Percentiles rank a stretch among this genome's conserved stretches.
These are phyloP conservation scores for Casuarina equisetifolia DNA, from an alignment of 306 rosid species.

Conservation along the genomic window DNA sequence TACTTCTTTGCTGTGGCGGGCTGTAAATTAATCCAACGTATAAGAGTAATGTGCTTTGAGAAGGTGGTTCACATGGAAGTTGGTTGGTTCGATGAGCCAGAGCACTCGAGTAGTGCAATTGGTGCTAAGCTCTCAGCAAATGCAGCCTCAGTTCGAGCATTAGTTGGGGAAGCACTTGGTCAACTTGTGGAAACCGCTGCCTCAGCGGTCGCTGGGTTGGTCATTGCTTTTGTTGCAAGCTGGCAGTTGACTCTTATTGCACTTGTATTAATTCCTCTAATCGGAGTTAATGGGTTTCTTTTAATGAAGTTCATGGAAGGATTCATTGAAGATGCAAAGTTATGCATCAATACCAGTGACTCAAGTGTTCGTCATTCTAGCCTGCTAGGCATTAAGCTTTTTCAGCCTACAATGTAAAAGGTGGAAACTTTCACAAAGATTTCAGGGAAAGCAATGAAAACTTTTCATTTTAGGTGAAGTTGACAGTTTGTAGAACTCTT, in stretches of 20 bases:
- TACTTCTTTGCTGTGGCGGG: slow-evolving; percentile 59
- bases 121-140: slow-evolving; percentile 59
- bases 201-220: slow-evolving; percentile 35
- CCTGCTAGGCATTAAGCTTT: not conserved
- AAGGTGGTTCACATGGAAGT: slow-evolving; percentile 55
- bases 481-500: not conserved
- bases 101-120: slow-evolving; percentile 50
- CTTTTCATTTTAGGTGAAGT: not conserved
- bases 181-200: slow-evolving; percentile 47
- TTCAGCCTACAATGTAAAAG: not conserved
- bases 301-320: slow-evolving; percentile 46
- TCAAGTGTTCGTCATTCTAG: not conserved
- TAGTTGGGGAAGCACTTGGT: slow-evolving; percentile 64
- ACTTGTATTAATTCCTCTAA: slow-evolving; percentile 45
- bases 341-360: slow-evolving; percentile 24
- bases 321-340: slow-evolving; percentile 57
- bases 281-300: slow-evolving; percentile 39
- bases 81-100: slow-evolving; percentile 29
- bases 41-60: slow-evolving; percentile 47
- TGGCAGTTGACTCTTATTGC: slow-evolving; percentile 53
- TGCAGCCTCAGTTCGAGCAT: slow-evolving; percentile 53
- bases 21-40: slow-evolving; percentile 45
- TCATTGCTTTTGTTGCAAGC: slow-evolving; percentile 45
- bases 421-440: not conserved
- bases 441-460: not conserved